phyloP scores from a whole-genome alignment of 805 yeast genomes.

The Wilhelminamyces savonicus region DNA sequence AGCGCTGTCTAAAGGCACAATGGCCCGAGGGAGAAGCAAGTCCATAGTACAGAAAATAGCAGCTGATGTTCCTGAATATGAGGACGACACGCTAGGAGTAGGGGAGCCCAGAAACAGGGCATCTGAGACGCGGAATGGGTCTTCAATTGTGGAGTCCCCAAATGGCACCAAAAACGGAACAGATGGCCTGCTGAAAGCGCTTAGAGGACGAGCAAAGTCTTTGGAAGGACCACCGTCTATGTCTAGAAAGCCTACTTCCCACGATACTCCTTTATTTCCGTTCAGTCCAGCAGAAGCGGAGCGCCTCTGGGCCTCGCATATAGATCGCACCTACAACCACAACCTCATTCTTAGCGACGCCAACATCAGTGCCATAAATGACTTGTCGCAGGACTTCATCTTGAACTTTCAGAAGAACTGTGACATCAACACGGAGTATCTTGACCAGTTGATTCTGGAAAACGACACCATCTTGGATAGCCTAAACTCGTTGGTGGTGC shows the following conservation, averaged over 20 bases:
- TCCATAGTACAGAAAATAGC: constrained; percentile 64
- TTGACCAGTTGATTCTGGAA: constrained; percentile 33
- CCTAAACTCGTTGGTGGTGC: constrained; percentile 41
- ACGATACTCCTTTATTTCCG: constrained; percentile 19
- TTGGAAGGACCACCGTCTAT: constrained; percentile 1
- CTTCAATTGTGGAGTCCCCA: neutral
- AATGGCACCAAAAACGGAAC: constrained; percentile 4
- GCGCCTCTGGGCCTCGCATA: constrained; percentile 24
- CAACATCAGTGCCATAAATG: constrained; percentile 35
- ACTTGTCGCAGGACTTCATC: constrained; percentile 23
- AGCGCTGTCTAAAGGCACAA: constrained; percentile 4
- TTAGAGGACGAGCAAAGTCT: neutral
- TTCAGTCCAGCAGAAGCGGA: constrained; percentile 32
- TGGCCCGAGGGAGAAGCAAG: constrained; percentile 47
- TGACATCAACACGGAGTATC: constrained; percentile 10
- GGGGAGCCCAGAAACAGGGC: constrained; percentile 5
- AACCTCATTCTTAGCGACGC: constrained; percentile 33
- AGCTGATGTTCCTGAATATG: constrained; percentile 37
- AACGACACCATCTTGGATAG: constrained; percentile 40
- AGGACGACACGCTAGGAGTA: constrained; percentile 19
- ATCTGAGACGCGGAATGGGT: neutral
- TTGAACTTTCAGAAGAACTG: constrained; percentile 1
- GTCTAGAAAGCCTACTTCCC: constrained; percentile 3
- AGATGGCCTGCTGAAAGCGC: neutral
- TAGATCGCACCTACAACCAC: constrained; percentile 35